Conservation (phyloP, 176 grass and related monocot species). For the Elymus sibiricus region DNA sequence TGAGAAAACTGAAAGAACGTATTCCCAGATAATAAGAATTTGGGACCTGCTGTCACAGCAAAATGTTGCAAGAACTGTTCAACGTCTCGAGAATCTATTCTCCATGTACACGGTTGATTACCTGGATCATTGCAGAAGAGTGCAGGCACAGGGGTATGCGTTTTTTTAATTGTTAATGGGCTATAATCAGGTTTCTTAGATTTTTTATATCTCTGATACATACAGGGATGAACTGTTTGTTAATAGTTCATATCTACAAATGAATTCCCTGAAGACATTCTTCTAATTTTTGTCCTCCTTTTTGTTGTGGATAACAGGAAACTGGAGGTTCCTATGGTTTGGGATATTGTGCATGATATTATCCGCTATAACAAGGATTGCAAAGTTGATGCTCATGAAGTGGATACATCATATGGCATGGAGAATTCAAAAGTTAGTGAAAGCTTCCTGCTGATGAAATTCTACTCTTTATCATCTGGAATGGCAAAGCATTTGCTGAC, state of each 20-base stretch:
- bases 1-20: conserved; percentile 35
- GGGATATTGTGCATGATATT: conserved; percentile 49
- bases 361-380: conserved; percentile 40
- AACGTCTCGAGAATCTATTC: conserved; percentile 63
- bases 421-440: conserved; percentile 84
- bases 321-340: conserved; percentile 60
- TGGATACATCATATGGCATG: conserved; percentile 19
- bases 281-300: not conserved
- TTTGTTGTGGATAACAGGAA: conserved; percentile 42
- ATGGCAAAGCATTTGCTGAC: conserved; percentile 69
- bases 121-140: conserved; percentile 44
- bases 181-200: not conserved
- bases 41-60: conserved; percentile 57
- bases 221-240: not conserved
- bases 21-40: conserved; percentile 65
- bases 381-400: conserved; percentile 13
- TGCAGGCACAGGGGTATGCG: conserved; percentile 46
- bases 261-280: not conserved
- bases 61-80: conserved; percentile 41
- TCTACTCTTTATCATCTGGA: conserved; percentile 76
- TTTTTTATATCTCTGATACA: not conserved
- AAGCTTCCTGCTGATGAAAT: conserved; percentile 85
- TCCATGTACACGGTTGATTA: conserved; percentile 73
- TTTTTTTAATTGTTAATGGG: not conserved
- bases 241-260: no score